Evolutionary conservation across 805 yeast genomes (phyloP), one percentile per base, ranked within the genome.

Genomic region (Zygosaccharomyces rouxii): DNA sequence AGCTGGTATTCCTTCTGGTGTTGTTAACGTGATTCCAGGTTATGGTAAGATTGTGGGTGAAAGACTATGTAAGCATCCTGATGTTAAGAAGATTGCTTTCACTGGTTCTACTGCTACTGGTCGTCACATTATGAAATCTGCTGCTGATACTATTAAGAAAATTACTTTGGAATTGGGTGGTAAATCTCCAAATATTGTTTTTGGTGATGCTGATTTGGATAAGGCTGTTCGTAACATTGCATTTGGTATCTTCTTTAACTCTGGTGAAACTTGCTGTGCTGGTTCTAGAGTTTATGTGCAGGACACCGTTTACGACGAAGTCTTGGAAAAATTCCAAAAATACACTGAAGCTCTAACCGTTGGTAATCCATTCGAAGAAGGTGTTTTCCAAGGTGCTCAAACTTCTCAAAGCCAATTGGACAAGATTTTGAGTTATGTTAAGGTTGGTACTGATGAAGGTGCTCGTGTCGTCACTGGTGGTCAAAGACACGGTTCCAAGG

Each of bases 231-330:
- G 78, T 59, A 77, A 77, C 66, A 76, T 86, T 55, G 77, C 86
- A 51, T 73, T 77, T 44, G 95, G 95, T 71, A 86, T 88, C 56
- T 81, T 83, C 73, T 86, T 77, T 77, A 89, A 89, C 73, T 83
- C 95, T 49, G 96, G 96, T 73, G 96, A 89, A 72, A 90, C 86
- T 51, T 89, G 96, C 73, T 85, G 92, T 72, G 92, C 96, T 23
- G 94, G 95, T 67, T 89, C 95, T 54, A 83, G 96, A 69, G 78
- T 87, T 53, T 87, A 85, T 70, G 83, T 88, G 51, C 89, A 87
- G 69, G 85, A 79, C 55, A 80, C 77, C 45, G 73, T 85, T 59
- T 85, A 85, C 71, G 87, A 84, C 55, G 74, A 76, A 57, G 77
- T 88, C 58, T 69, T 85, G 46, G 73, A 72, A 51, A 80, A 78